Evolutionary conservation across 2,329 filamentous ascomycete genomes (phyloP), one percentile per base, ranked within the genome.

Genomic region (Pyricularia grisea): DNA sequence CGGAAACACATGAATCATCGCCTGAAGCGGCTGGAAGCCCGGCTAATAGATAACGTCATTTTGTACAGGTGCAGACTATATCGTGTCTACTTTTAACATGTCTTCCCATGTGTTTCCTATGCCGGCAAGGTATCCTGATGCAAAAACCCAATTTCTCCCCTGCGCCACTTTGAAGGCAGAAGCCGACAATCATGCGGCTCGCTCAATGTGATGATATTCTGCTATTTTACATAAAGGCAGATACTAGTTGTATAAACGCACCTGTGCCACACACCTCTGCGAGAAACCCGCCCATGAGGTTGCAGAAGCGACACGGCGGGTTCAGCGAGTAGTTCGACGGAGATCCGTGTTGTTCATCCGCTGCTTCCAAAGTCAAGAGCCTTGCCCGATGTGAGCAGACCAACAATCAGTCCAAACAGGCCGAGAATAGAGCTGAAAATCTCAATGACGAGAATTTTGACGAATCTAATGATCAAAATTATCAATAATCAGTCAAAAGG

Each of bases 371-470:
- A 96, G 72, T 93, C 92, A 28, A 83, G 78, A 30, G 95, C 93
- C 81, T 95, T 97, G 78, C 90, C 87, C 70, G 92, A 92, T 68
- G 98, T 87, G 73, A 99, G 85, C 69, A 99, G 86, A 65, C 96
- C 95, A 74, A 99, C 90, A 76, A 99, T 99, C 72, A 99, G 86
- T 70, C 95, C 96, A 76, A 99, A 99, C 3, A 99, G 88, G 72
- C 96, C 95, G 12, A 99, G 86, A 66, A 99, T 94, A 60, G 94
- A 98, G 78, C 94, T 97, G 85, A 99, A 99, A 79, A 99, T 99
- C 81, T 99, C 96, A 76, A 99, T 96, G 74, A 99, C 94, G 68
- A 99, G 89, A 74, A 99, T 97, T 83, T 97, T 97, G 81, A 99
- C 94, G 81, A 99, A 99, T 68, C 94, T 97, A 68, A 70, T 55